phyloP scores from a whole-genome alignment of 352 stramenopile genomes.

The Peronospora farinosa region DNA sequence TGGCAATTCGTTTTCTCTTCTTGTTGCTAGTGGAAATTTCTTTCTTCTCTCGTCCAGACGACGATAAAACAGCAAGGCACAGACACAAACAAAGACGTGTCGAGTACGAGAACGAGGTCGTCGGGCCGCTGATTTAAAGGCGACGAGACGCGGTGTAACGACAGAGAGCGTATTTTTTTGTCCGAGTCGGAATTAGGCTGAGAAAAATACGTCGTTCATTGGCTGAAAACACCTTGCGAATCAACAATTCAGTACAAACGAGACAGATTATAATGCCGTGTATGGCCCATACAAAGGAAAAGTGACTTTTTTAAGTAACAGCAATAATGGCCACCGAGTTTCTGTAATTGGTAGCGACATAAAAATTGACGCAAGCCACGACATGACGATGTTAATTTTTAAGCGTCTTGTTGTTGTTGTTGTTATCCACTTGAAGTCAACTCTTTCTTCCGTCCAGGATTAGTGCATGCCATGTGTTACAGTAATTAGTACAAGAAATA shows the following conservation, averaged over 20 bases:
- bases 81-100: slow-evolving; percentile 10
- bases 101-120: slow-evolving; percentile 15
- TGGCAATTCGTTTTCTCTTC: slow-evolving; percentile 1
- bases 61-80: slow-evolving; percentile 13
- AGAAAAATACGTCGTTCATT: slow-evolving; percentile 6
- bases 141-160: slow-evolving; percentile 6
- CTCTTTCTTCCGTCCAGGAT: not conserved
- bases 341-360: too few relatives aligned
- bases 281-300: too few relatives aligned
- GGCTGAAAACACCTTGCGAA: slow-evolving; percentile 10
- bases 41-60: slow-evolving; percentile 14
- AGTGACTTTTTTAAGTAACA: too few relatives aligned
- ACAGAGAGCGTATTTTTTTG: slow-evolving; percentile 11
- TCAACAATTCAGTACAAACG: slow-evolving; percentile 2
- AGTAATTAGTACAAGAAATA: slow-evolving; percentile 69
- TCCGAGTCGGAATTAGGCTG: slow-evolving; percentile 11
- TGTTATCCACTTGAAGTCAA: too few relatives aligned
- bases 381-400: too few relatives aligned
- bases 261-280: not conserved
- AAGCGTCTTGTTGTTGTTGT: too few relatives aligned
- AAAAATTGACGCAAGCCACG: too few relatives aligned
- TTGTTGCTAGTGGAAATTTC: slow-evolving; percentile 7
- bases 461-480: slow-evolving; percentile 49
- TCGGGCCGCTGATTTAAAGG: slow-evolving; percentile 16
- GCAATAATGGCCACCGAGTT: too few relatives aligned